These are phyloP conservation scores for Choiromyces venosus DNA, from an alignment of 495 filamentous ascomycete genomes.

Conservation along the genomic window DNA sequence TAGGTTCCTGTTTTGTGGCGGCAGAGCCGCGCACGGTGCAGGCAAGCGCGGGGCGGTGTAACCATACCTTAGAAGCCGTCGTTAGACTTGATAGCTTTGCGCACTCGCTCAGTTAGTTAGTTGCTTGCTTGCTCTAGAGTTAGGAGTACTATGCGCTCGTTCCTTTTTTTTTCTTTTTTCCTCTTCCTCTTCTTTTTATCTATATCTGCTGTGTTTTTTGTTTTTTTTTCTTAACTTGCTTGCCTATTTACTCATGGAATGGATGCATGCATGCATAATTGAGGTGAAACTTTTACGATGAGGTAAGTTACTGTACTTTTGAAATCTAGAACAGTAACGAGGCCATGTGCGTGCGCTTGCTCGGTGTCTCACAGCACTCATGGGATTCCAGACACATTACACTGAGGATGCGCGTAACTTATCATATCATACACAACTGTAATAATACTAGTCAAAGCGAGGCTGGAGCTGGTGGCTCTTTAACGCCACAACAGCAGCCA, in stretches of 20 bases:
- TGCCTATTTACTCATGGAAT: background rate
- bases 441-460: background rate
- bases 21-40: background rate
- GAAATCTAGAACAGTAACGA: background rate
- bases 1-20: background rate
- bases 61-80: background rate
- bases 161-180: background rate
- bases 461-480: background rate
- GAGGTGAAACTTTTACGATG: background rate
- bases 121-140: background rate
- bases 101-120: background rate
- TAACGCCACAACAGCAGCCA: background rate
- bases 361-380: background rate
- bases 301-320: too few relatives aligned
- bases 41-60: background rate
- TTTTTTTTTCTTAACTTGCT: background rate
- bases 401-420: background rate
- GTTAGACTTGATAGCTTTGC: background rate
- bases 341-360: background rate
- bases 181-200: background rate
- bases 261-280: background rate
- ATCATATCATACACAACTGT: background rate
- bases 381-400: background rate
- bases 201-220: background rate
- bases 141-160: background rate